A percentile compares a stretch with the other conserved stretches of the same genome.
These are phyloP conservation scores for Sorghum bicolor DNA, from an alignment of 176 grass and related monocot genomes.

Conservation along the genomic window Sorghum_bicolor_NCBIv3 NC_012873.2:56025001-56025500, in stretches of 20 bases:
- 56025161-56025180: conserved; percentile 13
- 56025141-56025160: conserved; percentile 8
- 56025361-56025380: not conserved
- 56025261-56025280: conserved; percentile 21
- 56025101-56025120: conserved; percentile 22
- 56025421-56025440: not conserved
- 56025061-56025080: conserved; percentile 14
- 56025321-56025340: conserved; percentile 25
- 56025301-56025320: conserved; percentile 18
- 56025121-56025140: conserved; percentile 2
- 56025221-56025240: not conserved
- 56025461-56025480: not conserved
- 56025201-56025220: not conserved
- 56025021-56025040: not conserved
- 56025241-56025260: conserved; percentile 18
- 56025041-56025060: not conserved
- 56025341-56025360: not conserved
- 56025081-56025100: not conserved
- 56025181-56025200: not conserved
- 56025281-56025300: conserved; percentile 1
- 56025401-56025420: not conserved
- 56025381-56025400: not conserved
- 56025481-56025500: not conserved
- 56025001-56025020: not conserved
- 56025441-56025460: not conserved